Conservation (phyloP, 352 stramenopile species). For the Phytophthora brassicae region DNA sequence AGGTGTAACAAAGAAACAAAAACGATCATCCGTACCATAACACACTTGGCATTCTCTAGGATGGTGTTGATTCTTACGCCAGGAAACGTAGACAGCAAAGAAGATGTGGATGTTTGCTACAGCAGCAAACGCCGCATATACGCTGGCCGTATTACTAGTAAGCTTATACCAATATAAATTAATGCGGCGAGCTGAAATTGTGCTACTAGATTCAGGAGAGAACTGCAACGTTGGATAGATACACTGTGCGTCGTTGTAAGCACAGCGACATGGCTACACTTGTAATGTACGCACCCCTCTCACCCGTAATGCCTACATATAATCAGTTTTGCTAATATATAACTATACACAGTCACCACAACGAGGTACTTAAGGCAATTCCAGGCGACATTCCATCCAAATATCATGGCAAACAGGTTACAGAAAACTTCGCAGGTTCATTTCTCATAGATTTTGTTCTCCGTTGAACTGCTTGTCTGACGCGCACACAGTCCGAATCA, state of each 20-base stretch:
- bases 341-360: neutral
- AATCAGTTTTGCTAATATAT: neutral
- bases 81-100: slow-evolving; percentile 13
- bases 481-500: slow-evolving; percentile 11
- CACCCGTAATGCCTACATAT: neutral
- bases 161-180: no score
- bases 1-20: neutral
- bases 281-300: neutral
- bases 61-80: neutral
- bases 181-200: slow-evolving; percentile 25
- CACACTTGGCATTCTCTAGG: neutral
- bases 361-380: neutral
- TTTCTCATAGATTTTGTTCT: neutral
- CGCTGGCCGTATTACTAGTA: no score
- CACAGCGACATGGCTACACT: slow-evolving; percentile 22
- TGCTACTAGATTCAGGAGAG: no score
- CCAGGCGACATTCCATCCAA: no score
- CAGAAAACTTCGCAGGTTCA: no score
- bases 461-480: slow-evolving; percentile 15
- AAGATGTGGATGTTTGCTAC: slow-evolving; percentile 29
- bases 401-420: no score
- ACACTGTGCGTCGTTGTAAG: no score
- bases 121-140: slow-evolving; percentile 20
- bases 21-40: neutral
- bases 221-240: no score